phyloP scores from a whole-genome alignment of 257 asterid genomes.

The Petrea volubilis region DNA sequence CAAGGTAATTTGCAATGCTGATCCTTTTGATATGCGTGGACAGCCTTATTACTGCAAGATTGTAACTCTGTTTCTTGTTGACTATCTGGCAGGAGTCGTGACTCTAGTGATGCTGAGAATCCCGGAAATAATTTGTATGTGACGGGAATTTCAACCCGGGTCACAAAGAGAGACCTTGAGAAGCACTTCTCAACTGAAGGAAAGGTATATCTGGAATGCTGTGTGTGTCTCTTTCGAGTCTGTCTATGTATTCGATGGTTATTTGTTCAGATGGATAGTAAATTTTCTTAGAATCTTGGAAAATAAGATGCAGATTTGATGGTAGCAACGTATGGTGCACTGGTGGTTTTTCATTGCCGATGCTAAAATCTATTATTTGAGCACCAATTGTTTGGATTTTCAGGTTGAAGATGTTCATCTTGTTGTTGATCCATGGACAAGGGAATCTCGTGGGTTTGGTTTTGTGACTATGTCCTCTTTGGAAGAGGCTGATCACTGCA shows the following conservation, averaged over 20 bases:
- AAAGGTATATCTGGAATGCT: constrained; percentile 42
- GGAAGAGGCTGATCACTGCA: constrained; percentile 73
- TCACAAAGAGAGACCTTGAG: constrained; percentile 69
- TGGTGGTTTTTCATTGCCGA: background rate
- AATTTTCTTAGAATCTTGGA: background rate
- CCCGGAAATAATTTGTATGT: constrained; percentile 95
- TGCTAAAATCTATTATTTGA: background rate
- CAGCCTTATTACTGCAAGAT: background rate
- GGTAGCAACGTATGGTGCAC: background rate
- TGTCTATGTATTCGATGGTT: background rate
- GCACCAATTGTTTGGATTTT: background rate
- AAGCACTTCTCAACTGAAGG: constrained; percentile 84
- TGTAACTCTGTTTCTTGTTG: background rate
- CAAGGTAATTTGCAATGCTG: constrained; percentile 49
- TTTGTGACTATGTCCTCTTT: constrained; percentile 79
- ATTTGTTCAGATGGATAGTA: background rate
- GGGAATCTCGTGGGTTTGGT: constrained; percentile 92
- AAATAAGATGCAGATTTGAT: background rate
- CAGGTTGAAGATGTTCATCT: constrained; percentile 85
- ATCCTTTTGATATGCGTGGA: background rate
- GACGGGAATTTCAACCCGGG: constrained; percentile 79
- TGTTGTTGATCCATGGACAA: constrained; percentile 81
- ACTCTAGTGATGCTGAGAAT: constrained; percentile 74
- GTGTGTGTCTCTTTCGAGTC: background rate
- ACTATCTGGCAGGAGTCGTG: constrained; percentile 47